Conservation (phyloP, 805 yeast species). For the Alloascoidea africana region DNA sequence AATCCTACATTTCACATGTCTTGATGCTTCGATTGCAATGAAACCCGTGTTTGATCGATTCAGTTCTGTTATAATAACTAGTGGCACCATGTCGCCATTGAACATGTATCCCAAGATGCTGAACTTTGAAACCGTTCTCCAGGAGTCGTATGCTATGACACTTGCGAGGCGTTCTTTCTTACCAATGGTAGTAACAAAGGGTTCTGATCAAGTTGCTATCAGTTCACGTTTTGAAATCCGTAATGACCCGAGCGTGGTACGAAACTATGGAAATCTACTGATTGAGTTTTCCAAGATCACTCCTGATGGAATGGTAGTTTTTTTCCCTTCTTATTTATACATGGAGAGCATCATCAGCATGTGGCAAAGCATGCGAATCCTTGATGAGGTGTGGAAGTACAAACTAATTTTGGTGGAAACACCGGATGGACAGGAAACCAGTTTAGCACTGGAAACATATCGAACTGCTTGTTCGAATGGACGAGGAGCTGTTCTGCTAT, state of each 20-base stretch:
- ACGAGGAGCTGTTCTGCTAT: conserved; percentile 87
- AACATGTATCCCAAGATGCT: conserved; percentile 98
- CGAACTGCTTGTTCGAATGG: conserved; percentile 96
- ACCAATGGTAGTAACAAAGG: conserved; percentile 94
- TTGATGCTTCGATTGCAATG: conserved; percentile 96
- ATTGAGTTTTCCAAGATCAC: conserved; percentile 90
- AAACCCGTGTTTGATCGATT: conserved; percentile 93
- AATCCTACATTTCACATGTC: conserved; percentile 78
- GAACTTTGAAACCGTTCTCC: conserved; percentile 83
- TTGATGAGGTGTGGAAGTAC: conserved; percentile 98
- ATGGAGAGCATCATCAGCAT: conserved; percentile 97
- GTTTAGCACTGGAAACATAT: conserved; percentile 88
- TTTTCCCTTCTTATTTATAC: conserved; percentile 91
- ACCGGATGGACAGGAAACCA: conserved; percentile 98
- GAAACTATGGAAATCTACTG: conserved; percentile 87
- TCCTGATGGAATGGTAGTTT: conserved; percentile 96
- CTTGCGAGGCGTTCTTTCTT: conserved; percentile 81
- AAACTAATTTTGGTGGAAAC: conserved; percentile 92
- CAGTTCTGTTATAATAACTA: conserved; percentile 84
- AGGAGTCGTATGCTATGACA: conserved; percentile 93
- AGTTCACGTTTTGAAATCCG: conserved; percentile 93
- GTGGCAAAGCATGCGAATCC: conserved; percentile 98
- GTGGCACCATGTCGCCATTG: conserved; percentile 95
- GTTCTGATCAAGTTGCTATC: conserved; percentile 95
- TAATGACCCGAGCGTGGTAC: conserved; percentile 93